Percentiles rank a stretch among this genome's conserved stretches.
Conservation (phyloP, 2,329 filamentous ascomycete species). For the Botrytis squamosa region DNA sequence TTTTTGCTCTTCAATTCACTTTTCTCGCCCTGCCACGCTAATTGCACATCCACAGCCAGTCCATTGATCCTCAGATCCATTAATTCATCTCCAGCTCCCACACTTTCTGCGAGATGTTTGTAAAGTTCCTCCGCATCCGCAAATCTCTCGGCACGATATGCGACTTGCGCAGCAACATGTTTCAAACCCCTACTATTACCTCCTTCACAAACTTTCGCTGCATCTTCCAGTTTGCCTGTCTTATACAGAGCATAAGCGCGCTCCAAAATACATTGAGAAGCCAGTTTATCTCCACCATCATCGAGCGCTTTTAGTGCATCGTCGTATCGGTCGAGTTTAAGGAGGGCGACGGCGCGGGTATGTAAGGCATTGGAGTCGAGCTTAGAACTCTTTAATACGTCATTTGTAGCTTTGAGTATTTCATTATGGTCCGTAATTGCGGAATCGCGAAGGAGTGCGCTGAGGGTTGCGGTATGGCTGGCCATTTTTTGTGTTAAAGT, state of each 20-base stretch:
- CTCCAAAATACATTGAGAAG: slow-evolving; percentile 63
- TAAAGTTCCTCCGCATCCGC: slow-evolving; percentile 64
- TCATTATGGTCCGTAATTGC: slow-evolving; percentile 71
- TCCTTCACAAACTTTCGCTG: slow-evolving; percentile 42
- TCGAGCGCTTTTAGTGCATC: slow-evolving; percentile 71
- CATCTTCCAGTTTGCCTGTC: slow-evolving; percentile 65
- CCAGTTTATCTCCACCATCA: slow-evolving; percentile 59
- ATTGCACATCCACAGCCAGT: slow-evolving; percentile 69
- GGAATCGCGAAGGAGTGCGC: slow-evolving; percentile 48
- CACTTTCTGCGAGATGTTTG: slow-evolving; percentile 51
- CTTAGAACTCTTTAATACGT: slow-evolving; percentile 61
- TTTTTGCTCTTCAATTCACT: slow-evolving; percentile 34
- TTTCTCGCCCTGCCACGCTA: slow-evolving; percentile 62
- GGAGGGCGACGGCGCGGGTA: slow-evolving; percentile 69
- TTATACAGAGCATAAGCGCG: slow-evolving; percentile 85
- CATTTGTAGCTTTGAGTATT: slow-evolving; percentile 63
- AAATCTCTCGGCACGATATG: slow-evolving; percentile 75
- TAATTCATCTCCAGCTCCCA: slow-evolving; percentile 57
- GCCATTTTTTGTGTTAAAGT: not conserved
- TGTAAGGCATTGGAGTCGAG: slow-evolving; percentile 59
- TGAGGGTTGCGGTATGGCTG: slow-evolving; percentile 38
- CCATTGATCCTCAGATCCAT: slow-evolving; percentile 76
- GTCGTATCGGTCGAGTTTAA: slow-evolving; percentile 80
- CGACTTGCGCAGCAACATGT: slow-evolving; percentile 63
- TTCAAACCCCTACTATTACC: slow-evolving; percentile 34